Conservation (phyloP, 768 basidiomycete genomes). For the Mycena amicta region DNA sequence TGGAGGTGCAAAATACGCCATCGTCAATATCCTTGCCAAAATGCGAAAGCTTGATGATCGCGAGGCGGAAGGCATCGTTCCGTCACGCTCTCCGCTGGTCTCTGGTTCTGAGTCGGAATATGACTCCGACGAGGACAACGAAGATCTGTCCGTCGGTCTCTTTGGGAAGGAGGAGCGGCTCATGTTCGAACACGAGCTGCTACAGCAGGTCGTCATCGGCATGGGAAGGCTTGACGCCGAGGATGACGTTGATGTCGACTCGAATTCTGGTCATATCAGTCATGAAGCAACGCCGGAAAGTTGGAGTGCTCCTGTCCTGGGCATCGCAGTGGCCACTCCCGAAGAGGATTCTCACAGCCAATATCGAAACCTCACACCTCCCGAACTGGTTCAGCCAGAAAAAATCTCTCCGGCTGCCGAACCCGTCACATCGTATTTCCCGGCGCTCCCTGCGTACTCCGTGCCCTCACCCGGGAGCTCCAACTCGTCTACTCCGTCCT, state of each 20-base stretch:
- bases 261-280: conserved; percentile 26
- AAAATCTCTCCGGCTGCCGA: conserved; percentile 17
- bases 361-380: conserved; percentile 18
- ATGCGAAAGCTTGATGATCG: conserved; percentile 63
- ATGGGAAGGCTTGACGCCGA: conserved; percentile 71
- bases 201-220: conserved; percentile 87
- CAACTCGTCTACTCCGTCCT: conserved; percentile 30
- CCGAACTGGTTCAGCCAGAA: conserved; percentile 11
- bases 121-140: conserved; percentile 35
- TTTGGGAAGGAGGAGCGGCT: conserved; percentile 59
- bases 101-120: conserved; percentile 23
- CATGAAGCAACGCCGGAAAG: conserved; percentile 12
- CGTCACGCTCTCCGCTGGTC: neutral
- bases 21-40: conserved; percentile 77
- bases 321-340: conserved; percentile 16
- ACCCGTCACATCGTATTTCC: conserved; percentile 58
- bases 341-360: conserved; percentile 20
- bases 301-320: conserved; percentile 19
- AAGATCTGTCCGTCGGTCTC: conserved; percentile 39
- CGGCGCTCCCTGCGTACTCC: conserved; percentile 34
- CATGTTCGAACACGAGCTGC: conserved; percentile 78
- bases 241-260: conserved; percentile 39
- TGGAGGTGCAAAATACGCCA: conserved; percentile 68
- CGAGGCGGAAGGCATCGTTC: conserved; percentile 27
- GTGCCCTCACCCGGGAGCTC: conserved; percentile 26